These are phyloP conservation scores for Lactarius trivialis DNA, from an alignment of 768 basidiomycete genomes.

Conservation along the genomic window DNA sequence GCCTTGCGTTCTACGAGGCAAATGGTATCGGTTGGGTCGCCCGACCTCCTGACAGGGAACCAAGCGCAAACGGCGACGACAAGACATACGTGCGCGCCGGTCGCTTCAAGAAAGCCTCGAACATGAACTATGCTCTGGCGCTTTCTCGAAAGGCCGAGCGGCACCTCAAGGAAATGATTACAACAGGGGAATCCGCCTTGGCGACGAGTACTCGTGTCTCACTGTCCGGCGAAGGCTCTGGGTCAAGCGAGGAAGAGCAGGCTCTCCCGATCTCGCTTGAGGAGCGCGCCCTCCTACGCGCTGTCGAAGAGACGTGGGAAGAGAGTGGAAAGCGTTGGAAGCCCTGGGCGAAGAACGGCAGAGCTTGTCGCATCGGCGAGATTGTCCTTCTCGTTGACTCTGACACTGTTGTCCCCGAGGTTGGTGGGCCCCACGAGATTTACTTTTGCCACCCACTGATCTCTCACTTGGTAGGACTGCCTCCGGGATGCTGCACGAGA, in stretches of 20 bases:
- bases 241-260: conserved; percentile 23
- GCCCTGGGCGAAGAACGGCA: conserved; percentile 34
- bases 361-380: conserved; percentile 38
- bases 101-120: conserved; percentile 43
- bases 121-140: conserved; percentile 41
- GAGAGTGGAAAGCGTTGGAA: conserved; percentile 29
- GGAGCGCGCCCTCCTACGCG: conserved; percentile 44
- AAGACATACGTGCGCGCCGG: conserved; percentile 42
- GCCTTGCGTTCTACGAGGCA: conserved; percentile 47
- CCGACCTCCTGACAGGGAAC: conserved; percentile 44
- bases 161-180: conserved; percentile 29
- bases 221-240: conserved; percentile 24
- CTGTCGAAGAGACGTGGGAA: conserved; percentile 46
- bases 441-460: not conserved
- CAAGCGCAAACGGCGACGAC: conserved; percentile 31
- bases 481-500: conserved; percentile 47
- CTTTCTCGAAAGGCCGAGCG: conserved; percentile 33
- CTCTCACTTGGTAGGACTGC: conserved; percentile 34
- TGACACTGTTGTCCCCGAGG: conserved; percentile 44
- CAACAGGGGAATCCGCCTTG: not conserved
- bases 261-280: conserved; percentile 37
- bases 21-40: conserved; percentile 57
- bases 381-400: conserved; percentile 46
- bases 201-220: conserved; percentile 26
- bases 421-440: conserved; percentile 8